Conservation (phyloP, 1,139 yeast species). For the Debaryomyces fabryi region DNA sequence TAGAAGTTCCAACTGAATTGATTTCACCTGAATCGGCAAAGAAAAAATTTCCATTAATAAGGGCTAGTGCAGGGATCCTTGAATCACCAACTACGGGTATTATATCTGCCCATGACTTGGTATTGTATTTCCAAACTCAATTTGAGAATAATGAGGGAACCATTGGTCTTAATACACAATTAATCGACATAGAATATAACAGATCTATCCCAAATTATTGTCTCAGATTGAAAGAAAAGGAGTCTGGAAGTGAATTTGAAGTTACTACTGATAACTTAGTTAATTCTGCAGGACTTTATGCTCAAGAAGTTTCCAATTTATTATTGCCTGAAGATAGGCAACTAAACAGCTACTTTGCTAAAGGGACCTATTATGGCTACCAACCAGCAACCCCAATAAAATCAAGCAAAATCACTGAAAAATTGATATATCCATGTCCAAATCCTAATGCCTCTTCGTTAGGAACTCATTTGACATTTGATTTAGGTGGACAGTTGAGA, state of each 20-base stretch:
- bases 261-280: constrained; percentile 61
- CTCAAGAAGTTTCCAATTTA: constrained; percentile 69
- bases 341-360: constrained; percentile 65
- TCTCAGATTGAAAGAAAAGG: constrained; percentile 32
- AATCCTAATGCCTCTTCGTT: constrained; percentile 70
- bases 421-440: constrained; percentile 79
- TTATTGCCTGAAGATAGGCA: constrained; percentile 67
- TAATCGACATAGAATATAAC: constrained; percentile 43
- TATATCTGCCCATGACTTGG: constrained; percentile 75
- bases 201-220: constrained; percentile 25
- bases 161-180: constrained; percentile 62
- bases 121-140: constrained; percentile 57
- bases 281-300: constrained; percentile 79
- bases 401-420: constrained; percentile 30
- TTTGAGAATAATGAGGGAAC: constrained; percentile 64
- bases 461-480: constrained; percentile 87
- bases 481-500: constrained; percentile 74
- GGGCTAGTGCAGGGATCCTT: constrained; percentile 62
- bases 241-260: constrained; percentile 38
- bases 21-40: constrained; percentile 48
- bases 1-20: constrained; percentile 64
- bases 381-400: constrained; percentile 44
- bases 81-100: constrained; percentile 89
- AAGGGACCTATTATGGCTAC: constrained; percentile 78
- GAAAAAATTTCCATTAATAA: constrained; percentile 63